Conservation (phyloP, 768 basidiomycete species). For the Saitozyma sp. region DNA sequence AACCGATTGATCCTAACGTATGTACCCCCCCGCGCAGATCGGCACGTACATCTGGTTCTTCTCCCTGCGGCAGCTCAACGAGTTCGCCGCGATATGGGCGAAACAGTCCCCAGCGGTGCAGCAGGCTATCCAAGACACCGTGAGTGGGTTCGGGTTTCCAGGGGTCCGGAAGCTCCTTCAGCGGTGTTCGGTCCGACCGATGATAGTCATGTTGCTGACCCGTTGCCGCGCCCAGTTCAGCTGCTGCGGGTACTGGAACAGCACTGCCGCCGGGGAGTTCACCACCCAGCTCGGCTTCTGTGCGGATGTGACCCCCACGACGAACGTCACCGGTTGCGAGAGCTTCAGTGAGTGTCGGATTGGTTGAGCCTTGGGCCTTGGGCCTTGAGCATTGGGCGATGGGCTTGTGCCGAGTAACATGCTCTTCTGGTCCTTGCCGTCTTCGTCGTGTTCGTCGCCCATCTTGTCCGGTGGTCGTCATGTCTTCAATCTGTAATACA, state of each 20-base stretch:
- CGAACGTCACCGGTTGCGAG: not conserved
- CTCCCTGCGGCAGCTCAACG: constrained; percentile 68
- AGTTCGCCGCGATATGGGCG: constrained; percentile 65
- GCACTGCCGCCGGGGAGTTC: constrained; percentile 60
- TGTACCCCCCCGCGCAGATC: constrained; percentile 44
- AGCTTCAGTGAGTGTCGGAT: no score
- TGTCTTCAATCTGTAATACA: not conserved
- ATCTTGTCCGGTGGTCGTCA: not conserved
- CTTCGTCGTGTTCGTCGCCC: not conserved
- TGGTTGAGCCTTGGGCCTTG: no score
- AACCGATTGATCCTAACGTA: not conserved
- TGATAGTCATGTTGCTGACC: not conserved
- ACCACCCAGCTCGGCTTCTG: constrained; percentile 63
- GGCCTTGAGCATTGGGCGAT: no score
- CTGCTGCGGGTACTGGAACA: constrained; percentile 79
- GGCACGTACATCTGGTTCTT: constrained; percentile 80
- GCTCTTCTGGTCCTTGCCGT: not conserved
- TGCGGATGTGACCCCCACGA: constrained; percentile 64
- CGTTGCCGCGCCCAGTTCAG: constrained; percentile 58
- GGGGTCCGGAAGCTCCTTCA: no score
- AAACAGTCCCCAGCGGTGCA: constrained; percentile 54
- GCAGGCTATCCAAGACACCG: constrained; percentile 70
- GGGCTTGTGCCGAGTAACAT: constrained; percentile 22
- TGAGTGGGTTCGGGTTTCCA: constrained; percentile 49
- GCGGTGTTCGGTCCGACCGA: no score